A percentile compares a stretch with the other conserved stretches of the same genome.
Conservation (phyloP, 768 basidiomycete genomes). For the Leccinum aurantiacum region DNA sequence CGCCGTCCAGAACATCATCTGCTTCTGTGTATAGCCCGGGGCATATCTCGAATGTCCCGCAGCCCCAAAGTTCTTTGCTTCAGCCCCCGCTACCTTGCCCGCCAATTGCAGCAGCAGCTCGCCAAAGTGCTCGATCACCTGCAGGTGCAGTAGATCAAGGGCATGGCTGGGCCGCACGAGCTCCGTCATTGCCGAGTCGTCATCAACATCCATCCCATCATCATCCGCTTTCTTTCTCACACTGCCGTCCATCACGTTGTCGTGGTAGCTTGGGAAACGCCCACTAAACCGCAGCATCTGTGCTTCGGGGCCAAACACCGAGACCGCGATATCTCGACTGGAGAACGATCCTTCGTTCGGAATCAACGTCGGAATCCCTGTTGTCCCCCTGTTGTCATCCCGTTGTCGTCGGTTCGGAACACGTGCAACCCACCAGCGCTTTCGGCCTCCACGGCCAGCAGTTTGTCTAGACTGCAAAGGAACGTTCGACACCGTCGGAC, state of each 20-base stretch:
- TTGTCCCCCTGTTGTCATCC: constrained; percentile 15
- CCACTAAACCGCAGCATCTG: constrained; percentile 41
- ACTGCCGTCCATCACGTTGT: constrained; percentile 28
- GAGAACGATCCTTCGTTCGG: constrained; percentile 38
- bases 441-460: constrained; percentile 56
- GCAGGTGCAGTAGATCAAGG: constrained; percentile 63
- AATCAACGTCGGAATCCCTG: constrained; percentile 27
- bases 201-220: constrained; percentile 64
- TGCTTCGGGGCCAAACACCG: constrained; percentile 43
- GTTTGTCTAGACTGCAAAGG: constrained; percentile 69
- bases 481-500: constrained; percentile 47
- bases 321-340: constrained; percentile 53
- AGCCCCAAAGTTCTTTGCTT: constrained; percentile 34
- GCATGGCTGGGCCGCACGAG: constrained; percentile 51
- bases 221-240: constrained; percentile 32
- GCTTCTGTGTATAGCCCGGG: constrained; percentile 45
- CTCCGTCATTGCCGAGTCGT: constrained; percentile 39
- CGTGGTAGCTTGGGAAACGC: constrained; percentile 37
- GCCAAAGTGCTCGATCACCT: constrained; percentile 69
- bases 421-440: constrained; percentile 39
- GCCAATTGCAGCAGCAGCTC: constrained; percentile 59
- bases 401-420: neutral
- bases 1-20: constrained; percentile 51
- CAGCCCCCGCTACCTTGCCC: constrained; percentile 38
- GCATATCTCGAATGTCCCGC: constrained; percentile 53